A percentile compares a stretch with the other conserved stretches of the same genome.
Evolutionary conservation across 306 rosid species (phyloP).

Genomic region (Acacia melanoxylon): DNA sequence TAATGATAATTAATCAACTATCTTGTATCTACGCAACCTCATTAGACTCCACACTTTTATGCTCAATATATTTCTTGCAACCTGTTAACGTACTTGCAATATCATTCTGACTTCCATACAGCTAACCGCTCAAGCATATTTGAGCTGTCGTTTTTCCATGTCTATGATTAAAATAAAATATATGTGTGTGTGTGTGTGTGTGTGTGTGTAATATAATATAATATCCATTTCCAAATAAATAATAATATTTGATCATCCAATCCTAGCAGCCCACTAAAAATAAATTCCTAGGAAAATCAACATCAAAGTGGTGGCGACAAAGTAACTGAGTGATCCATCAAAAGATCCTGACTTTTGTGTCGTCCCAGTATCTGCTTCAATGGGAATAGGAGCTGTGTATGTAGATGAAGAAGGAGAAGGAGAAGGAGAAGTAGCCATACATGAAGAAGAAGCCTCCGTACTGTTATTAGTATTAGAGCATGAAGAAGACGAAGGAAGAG

Average conservation of each 20-base stretch:
- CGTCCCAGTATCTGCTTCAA: neutral
- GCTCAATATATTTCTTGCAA: neutral
- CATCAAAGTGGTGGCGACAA: neutral
- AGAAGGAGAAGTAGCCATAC: conserved; percentile 24
- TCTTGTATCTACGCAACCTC: neutral
- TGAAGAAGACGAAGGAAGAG: conserved; percentile 12
- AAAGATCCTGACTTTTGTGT: conserved; percentile 38
- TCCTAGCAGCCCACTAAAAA: conserved; percentile 3
- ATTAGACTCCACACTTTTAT: neutral
- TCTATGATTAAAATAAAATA: neutral
- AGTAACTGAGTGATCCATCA: neutral
- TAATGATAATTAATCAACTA: neutral
- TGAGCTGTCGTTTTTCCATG: neutral
- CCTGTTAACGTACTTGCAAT: neutral
- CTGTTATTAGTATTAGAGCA: neutral
- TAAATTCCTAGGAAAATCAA: neutral
- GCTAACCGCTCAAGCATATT: neutral
- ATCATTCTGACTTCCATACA: neutral
- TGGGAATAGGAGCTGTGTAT: conserved; percentile 28
- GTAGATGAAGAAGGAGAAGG: conserved; percentile 29
- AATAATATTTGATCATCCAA: neutral
- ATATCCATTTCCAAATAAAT: neutral
- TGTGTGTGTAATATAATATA: too few species aligned
- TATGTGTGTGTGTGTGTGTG: too few species aligned
- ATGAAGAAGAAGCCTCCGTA: conserved; percentile 23